Base-by-base conservation (phyloP, 441 rosid genomes). In the Flueggea neowawraea region DNA sequence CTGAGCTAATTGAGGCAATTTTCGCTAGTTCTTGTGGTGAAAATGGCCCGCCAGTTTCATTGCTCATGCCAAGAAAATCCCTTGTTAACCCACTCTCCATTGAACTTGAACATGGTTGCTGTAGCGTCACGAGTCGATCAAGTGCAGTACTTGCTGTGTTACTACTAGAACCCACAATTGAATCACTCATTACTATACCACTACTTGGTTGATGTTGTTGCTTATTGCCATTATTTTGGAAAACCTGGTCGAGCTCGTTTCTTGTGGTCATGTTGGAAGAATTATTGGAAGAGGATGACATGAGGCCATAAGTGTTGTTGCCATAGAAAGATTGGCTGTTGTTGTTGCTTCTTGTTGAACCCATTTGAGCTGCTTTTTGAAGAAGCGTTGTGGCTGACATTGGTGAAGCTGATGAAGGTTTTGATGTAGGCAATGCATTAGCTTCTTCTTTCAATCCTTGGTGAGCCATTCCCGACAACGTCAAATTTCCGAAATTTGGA, bases 341-440 rank as follows among this genome's bases (percentile, higher is more conserved):
- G 45, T 43, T 43, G 45, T 11, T 87, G 16, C 88, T 74, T 61
- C 89, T 82, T 14, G 88, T 51, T 9, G 93, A 79, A 32, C 95
- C 98, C 81, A 92, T 82, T 68, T 87, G 90, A 8, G 98, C 98
- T 22, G 98, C 98, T 52, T 83, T 91, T 51, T 91, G 98, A 31
- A 91, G 88, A 69, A 91, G 73, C 12, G 98, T 96, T 0, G 98
- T 91, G 6, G 98, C 98, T 2, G 98, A 89, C 95, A 92, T 87
- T 3, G 93, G 78, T 0, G 72, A 81, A 31, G 61, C 54, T 39
- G 28, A 2, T 22, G 28, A 22, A 1, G 82, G 63, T 8, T 78
- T 62, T 8, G 73, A 69, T n/a, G 28, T 22, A 22, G 83, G 76
- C 49, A 78, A 73, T 12, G 80, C 73, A 53, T 77, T 72, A 31